A percentile compares a stretch with the other conserved stretches of the same genome.
Evolutionary conservation across 495 filamentous ascomycete genomes (phyloP).

Genomic region (Neurospora tetrasperma): DNA sequence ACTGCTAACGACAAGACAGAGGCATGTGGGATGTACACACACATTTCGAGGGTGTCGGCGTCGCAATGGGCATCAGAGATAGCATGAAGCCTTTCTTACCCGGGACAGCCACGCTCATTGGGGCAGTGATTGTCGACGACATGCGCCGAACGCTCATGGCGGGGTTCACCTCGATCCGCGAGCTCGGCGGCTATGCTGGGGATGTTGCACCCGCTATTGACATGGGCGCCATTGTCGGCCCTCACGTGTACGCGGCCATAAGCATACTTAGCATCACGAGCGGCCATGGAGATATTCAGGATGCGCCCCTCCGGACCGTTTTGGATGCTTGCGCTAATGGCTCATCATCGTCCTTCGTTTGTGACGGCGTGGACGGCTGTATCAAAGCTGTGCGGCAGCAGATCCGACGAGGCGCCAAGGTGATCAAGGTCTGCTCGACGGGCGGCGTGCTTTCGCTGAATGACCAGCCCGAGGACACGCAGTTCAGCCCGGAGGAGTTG

Average conservation of each 20-base stretch:
- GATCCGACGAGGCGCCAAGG: slow-evolving; percentile 38
- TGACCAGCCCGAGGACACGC: slow-evolving; percentile 36
- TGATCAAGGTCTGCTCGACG: slow-evolving; percentile 42
- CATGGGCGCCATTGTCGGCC: slow-evolving; percentile 37
- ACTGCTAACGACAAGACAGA: neutral
- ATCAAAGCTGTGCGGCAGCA: slow-evolving; percentile 35
- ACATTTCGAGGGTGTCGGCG: slow-evolving; percentile 27
- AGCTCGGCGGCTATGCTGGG: slow-evolving; percentile 36
- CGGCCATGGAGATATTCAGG: slow-evolving; percentile 38
- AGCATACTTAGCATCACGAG: slow-evolving; percentile 36
- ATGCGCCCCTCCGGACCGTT: slow-evolving; percentile 24
- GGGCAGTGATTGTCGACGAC: slow-evolving; percentile 7
- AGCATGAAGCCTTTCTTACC: slow-evolving; percentile 1
- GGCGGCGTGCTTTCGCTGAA: slow-evolving; percentile 37
- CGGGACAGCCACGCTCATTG: slow-evolving; percentile 3
- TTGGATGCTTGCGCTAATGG: slow-evolving; percentile 17
- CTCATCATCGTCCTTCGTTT: slow-evolving; percentile 8
- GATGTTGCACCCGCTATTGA: slow-evolving; percentile 34
- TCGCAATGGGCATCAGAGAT: slow-evolving; percentile 6
- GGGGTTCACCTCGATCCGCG: slow-evolving; percentile 44
- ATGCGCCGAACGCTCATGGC: slow-evolving; percentile 29
- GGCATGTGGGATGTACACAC: slow-evolving; percentile 45
- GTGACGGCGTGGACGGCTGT: slow-evolving; percentile 41
- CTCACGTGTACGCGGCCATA: slow-evolving; percentile 37
- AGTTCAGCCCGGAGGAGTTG: slow-evolving; percentile 43